These are phyloP conservation scores for Aquilaria yunnanensis DNA, from an alignment of 345 rosid species.

Conservation along the genomic window DNA sequence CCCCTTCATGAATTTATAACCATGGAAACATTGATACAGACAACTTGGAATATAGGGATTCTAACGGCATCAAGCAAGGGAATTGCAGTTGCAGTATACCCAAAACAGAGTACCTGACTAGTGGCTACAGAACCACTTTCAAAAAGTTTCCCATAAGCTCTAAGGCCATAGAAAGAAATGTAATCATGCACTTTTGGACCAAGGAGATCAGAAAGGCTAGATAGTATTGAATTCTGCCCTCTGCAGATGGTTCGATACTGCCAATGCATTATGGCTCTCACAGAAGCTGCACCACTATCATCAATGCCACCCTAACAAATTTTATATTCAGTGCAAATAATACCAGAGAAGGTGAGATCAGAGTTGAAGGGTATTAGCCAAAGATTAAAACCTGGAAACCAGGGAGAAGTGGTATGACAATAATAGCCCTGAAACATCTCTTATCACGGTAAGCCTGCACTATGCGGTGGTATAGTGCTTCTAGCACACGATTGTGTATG, in stretches of 20 bases:
- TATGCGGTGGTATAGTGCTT: constrained; percentile 72
- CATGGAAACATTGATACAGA: background rate
- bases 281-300: constrained; percentile 91
- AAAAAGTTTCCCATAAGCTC: constrained; percentile 71
- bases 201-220: constrained; percentile 55
- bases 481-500: constrained; percentile 69
- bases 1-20: no score
- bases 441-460: constrained; percentile 71
- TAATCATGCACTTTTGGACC: constrained; percentile 65
- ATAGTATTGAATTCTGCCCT: constrained; percentile 81
- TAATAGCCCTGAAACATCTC: constrained; percentile 69
- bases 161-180: constrained; percentile 86
- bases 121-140: constrained; percentile 79
- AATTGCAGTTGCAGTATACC: background rate
- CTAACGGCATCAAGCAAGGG: background rate
- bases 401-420: constrained; percentile 87
- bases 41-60: background rate
- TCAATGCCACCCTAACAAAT: constrained; percentile 78
- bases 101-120: constrained; percentile 59
- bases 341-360: background rate
- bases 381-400: constrained; percentile 69
- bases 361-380: constrained; percentile 6
- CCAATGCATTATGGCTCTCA: constrained; percentile 98
- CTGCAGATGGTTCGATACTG: constrained; percentile 88
- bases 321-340: constrained; percentile 6